Base-by-base conservation (phyloP, 192 early-diverging fungal genomes). In the Gryganskiella cystojenkinii region DNA sequence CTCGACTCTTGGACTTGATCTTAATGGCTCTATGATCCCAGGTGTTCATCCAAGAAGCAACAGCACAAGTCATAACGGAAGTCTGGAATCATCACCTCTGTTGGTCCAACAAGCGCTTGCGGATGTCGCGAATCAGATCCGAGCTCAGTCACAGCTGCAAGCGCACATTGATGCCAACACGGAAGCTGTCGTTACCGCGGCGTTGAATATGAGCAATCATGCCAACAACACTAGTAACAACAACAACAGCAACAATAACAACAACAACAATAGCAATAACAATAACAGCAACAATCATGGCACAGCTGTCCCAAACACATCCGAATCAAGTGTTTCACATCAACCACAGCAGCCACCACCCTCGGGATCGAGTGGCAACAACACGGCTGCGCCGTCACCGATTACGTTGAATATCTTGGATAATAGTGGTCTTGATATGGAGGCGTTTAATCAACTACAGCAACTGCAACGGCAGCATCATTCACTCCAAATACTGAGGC, bases 161-260 rank as follows among this genome's bases (percentile, higher is more conserved):
- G 64, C 50, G 25, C 60, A 61, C 33, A 46, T 65, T 24, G 52
- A 67, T 47, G 56, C 63, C 5, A 31, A 49, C 44, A 40, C 63
- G 2, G 71, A 74, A 24, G 64, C 71, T 37, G 64, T 56, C 2
- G 64, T 68, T 33, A 68, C 30, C 1, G 61, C 73, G 22, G 66
- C 60, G 3, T 17, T 78, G 47, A 59, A 46, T 17, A 46, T 78
- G 66, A 65, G 53, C 31, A 19, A 22, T n/a, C 61, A 22, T 7
- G 34, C 14, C 8, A 31, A 33, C 0, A 50, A 31, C 31, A 22
- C 45, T 11, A 28, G 50, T 3, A 24, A 19, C 3, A 37, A 50
- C 20, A n/a, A n/a, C n/a, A n/a, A 34, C 45, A 24, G 51, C 47
- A 5, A 25, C 64, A 44, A 43, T 47, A 37, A 2, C 61, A 19